A percentile compares a stretch with the other conserved stretches of the same genome.
phyloP scores from a whole-genome alignment of 1,139 yeast species.

The Suhomyces panamericanus region DNA sequence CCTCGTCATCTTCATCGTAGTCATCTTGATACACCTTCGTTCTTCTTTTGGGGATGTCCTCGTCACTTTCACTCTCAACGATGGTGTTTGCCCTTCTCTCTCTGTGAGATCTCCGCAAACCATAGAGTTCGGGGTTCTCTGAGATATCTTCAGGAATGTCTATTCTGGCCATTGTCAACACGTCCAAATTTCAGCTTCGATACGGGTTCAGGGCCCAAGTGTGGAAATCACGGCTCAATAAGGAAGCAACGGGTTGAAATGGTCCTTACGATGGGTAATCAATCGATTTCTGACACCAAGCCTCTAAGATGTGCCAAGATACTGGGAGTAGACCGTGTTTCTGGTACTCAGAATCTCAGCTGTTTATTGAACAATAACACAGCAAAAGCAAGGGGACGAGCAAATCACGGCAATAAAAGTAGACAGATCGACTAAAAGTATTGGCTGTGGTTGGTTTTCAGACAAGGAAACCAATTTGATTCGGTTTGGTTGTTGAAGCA shows the following conservation, averaged over 20 bases:
- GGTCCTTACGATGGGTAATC: background rate
- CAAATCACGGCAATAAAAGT: background rate
- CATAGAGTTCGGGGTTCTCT: conserved; percentile 84
- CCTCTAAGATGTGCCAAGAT: background rate
- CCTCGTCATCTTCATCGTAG: conserved; percentile 25
- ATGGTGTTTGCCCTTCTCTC: conserved; percentile 50
- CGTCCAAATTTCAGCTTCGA: background rate
- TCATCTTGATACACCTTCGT: conserved; percentile 26
- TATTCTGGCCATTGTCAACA: conserved; percentile 21
- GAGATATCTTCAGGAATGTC: conserved; percentile 44
- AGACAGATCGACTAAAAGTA: background rate
- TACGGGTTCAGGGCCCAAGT: background rate
- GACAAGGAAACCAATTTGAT: background rate
- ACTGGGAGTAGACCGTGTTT: too few relatives aligned
- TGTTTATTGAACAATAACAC: background rate
- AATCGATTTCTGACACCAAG: background rate
- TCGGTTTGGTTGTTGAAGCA: background rate
- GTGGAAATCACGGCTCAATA: background rate
- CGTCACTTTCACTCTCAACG: conserved; percentile 44
- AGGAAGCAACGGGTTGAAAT: background rate
- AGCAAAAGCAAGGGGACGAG: background rate
- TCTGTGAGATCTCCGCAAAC: conserved; percentile 84
- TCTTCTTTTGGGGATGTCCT: conserved; percentile 19
- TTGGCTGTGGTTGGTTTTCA: background rate
- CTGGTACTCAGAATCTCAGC: background rate